phyloP scores from a whole-genome alignment of 352 stramenopile genomes.

The Halophytophthora polymorphica region DNA sequence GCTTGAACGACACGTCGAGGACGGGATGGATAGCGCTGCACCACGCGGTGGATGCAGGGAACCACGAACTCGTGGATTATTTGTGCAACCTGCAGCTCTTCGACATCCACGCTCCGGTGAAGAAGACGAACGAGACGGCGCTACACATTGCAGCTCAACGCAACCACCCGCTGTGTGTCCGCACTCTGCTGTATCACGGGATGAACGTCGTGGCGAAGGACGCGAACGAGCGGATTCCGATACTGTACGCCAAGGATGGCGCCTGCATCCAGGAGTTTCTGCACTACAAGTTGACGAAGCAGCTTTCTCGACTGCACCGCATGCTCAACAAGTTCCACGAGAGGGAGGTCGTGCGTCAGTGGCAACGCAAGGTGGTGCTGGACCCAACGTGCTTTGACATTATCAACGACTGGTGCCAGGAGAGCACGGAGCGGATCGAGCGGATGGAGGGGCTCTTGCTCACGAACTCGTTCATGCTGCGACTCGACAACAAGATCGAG shows the following conservation, averaged over 20 bases:
- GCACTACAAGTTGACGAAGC: conserved; percentile 52
- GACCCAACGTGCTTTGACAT: conserved; percentile 54
- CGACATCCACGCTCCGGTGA: conserved; percentile 37
- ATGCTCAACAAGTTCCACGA: conserved; percentile 45
- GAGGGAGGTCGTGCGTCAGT: conserved; percentile 42
- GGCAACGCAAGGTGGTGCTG: conserved; percentile 36
- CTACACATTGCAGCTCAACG: conserved; percentile 52
- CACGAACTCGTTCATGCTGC: conserved; percentile 47
- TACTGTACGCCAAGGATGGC: conserved; percentile 29
- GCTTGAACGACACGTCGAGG: conserved; percentile 31
- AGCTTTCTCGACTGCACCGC: conserved; percentile 50
- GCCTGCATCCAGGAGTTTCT: conserved; percentile 47
- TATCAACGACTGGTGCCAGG: conserved; percentile 69
- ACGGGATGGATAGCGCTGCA: conserved; percentile 55
- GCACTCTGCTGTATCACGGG: conserved; percentile 34
- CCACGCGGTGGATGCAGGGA: conserved; percentile 43
- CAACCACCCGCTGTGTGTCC: conserved; percentile 30
- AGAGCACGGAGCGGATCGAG: conserved; percentile 40
- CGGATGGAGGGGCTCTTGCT: conserved; percentile 51
- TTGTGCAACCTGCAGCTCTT: conserved; percentile 31
- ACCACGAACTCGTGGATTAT: conserved; percentile 43
- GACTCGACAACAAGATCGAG: conserved; percentile 65
- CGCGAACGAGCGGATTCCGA: conserved; percentile 41
- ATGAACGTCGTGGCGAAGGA: conserved; percentile 46
- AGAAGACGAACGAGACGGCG: conserved; percentile 44